These are phyloP conservation scores for Piper betle DNA, from an alignment of 164 flowering plant species.

Conservation along the genomic window DNA sequence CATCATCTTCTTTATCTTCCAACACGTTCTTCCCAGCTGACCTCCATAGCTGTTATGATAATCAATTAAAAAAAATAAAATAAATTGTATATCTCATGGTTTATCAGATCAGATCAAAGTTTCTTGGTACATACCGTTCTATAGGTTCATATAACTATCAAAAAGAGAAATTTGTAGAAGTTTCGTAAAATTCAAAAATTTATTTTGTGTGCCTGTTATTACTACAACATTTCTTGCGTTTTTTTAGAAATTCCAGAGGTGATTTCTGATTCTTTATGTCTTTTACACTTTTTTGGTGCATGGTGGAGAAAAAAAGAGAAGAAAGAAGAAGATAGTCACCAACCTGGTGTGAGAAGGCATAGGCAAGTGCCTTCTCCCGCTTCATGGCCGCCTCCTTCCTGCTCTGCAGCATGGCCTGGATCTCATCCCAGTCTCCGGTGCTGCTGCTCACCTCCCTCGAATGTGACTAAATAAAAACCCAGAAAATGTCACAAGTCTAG, in stretches of 20 bases:
- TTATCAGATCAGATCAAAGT: no score
- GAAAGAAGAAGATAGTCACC: neutral
- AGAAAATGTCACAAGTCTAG: no score
- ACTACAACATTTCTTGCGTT: no score
- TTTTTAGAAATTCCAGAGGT: no score
- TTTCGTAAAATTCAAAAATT: no score
- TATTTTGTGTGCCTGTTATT: no score
- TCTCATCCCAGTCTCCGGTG: slow-evolving; percentile 31
- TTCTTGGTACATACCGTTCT: no score
- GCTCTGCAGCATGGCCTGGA: slow-evolving; percentile 58
- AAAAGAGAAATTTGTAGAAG: no score
- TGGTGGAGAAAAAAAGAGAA: no score
- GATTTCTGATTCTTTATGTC: no score
- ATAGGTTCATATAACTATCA: no score
- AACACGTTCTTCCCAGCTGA: slow-evolving; percentile 29
- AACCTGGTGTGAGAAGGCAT: slow-evolving; percentile 66
- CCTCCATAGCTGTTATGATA: slow-evolving; percentile 38
- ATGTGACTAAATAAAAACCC: slow-evolving; percentile 13
- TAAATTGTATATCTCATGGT: neutral
- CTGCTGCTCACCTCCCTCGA: slow-evolving; percentile 59
- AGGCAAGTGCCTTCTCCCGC: slow-evolving; percentile 10
- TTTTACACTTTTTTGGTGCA: no score
- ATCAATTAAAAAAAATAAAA: neutral
- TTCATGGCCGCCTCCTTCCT: slow-evolving; percentile 45
- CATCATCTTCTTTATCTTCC: slow-evolving; percentile 17